Conservation (phyloP, 2,329 filamentous ascomycete genomes). For the Neoascochyta sp. region DNA sequence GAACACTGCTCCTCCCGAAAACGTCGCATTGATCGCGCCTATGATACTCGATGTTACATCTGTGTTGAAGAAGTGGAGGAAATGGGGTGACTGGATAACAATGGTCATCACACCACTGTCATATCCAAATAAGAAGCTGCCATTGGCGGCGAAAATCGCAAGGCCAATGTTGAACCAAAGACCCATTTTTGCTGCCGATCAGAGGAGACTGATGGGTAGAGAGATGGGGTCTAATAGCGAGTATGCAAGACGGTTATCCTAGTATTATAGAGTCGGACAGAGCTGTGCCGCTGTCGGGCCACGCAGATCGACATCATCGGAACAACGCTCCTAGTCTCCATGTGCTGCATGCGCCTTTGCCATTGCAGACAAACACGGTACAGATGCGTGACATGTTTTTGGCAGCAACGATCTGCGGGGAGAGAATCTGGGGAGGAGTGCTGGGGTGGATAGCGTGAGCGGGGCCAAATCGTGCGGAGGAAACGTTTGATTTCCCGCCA, state of each 20-base stretch:
- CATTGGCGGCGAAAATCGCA: constrained; percentile 44
- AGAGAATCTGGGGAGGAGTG: constrained; percentile 14
- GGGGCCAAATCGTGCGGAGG: constrained; percentile 11
- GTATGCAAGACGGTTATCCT: no score
- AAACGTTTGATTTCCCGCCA: constrained; percentile 22
- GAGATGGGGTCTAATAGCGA: no score
- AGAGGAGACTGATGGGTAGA: no score
- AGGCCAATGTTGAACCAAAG: constrained; percentile 43
- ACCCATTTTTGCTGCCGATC: constrained; percentile 32
- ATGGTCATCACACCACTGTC: constrained; percentile 44
- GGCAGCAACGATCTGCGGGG: no score
- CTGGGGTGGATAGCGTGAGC: constrained; percentile 19
- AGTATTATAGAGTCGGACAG: no score
- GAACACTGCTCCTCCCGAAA: constrained; percentile 56
- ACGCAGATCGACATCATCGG: constrained; percentile 17
- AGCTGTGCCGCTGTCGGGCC: constrained; percentile 6
- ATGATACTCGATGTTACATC: constrained; percentile 50
- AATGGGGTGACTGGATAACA: constrained; percentile 55
- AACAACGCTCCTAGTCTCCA: constrained; percentile 24
- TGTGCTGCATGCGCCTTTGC: no score
- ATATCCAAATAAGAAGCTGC: constrained; percentile 41
- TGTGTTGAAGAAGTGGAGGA: constrained; percentile 57
- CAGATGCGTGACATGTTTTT: no score
- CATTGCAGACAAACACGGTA: no score
- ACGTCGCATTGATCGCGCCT: constrained; percentile 62